Base-by-base conservation (phyloP, 768 basidiomycete species). In the Agrocybe praecox region DNA sequence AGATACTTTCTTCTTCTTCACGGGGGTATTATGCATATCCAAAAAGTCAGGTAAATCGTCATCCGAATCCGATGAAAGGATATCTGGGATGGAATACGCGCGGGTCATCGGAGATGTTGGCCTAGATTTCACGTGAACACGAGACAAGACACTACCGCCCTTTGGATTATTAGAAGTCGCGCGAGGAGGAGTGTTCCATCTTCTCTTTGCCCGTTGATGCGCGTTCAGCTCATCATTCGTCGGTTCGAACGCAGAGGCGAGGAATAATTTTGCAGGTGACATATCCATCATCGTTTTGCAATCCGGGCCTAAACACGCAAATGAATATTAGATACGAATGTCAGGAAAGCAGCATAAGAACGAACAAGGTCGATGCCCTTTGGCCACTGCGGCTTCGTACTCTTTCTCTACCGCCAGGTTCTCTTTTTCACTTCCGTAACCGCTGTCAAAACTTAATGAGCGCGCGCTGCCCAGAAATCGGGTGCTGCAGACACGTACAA, bases 231-330 rank as follows among this genome's bases (percentile, higher is more conserved):
- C 87, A 34, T 85, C 80, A 2, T 79, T 78, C 0, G 82, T 76
- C 0, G 91, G 89, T 62, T 88, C 83, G 64, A 94, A 94, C 0
- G 89, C 89, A 1, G 72, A 68, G 1, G 85, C 77, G 45, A 76
- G 77, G 79, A 89, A 94, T 24, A 87, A 71, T 52, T 78, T 80
- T 23, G 70, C 69, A 9, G 74, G 70, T 0, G 63, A 71, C 17
- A 83, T 73, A 58, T 89, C 83, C 52, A 82, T 79, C 77, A 86
- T 85, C 63, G 79, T 79, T 65, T 85, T 83, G 72, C 92, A 94
- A 1, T 75, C 82, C 8, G 87, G 87, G 67, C 89, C 86, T 87
- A 55, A 24, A 17, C 32, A 18, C 44, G 15, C 23, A 49, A 33
- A 48, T 8, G 24, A 6, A 2, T 6, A 34, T 19, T 19, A 33